Base-by-base conservation (phyloP, 345 rosid species). In the Brassica juncea region DNA sequence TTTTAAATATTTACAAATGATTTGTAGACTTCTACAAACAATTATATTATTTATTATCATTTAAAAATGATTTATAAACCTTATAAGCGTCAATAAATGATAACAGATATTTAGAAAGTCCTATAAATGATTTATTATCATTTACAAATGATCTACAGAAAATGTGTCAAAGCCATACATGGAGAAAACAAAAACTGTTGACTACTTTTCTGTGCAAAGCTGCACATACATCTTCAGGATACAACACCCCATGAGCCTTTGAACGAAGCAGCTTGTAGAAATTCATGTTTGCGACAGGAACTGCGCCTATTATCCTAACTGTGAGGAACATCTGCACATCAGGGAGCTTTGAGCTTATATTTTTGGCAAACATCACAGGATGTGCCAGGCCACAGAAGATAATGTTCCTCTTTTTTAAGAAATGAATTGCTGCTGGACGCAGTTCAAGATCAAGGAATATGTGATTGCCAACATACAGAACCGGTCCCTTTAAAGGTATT, bases 221-320 rank as follows among this genome's bases (percentile, higher is more conserved):
- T 82, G 90, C 97, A 1, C 94, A 92, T 55, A 72, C 77, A 66
- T 92, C 92, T 67, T 96, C 96, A 7, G 94, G 92, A 73, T 88
- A 90, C 58, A 91, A 80, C 21, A 80, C 76, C 77, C 80, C 87
- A 64, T 91, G 94, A 78, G 92, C 76, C 23, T 88, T 90, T 68
- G 92, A 81, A 28, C 88, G 85, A 4, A 92, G 70, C 35, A 92
- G 84, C 68, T 83, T 90, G 86, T 82, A 88, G 68, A 90, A 84
- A 73, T 85, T 89, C 59, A 81, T 71, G 60, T 75, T 83, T 0
- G 92, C 80, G 66, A 90, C 92, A 6, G 92, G 97, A 72, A 86
- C 85, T 42, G 89, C 88, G n/a, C 97, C 97, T 81, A 89, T 73
- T 35, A 42, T 9, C 78, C 80, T 86, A 42, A 83, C 2, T 31